Base-by-base conservation (phyloP, 2,329 filamentous ascomycete genomes). In the Stagonosporopsis chrysanthemi region DNA sequence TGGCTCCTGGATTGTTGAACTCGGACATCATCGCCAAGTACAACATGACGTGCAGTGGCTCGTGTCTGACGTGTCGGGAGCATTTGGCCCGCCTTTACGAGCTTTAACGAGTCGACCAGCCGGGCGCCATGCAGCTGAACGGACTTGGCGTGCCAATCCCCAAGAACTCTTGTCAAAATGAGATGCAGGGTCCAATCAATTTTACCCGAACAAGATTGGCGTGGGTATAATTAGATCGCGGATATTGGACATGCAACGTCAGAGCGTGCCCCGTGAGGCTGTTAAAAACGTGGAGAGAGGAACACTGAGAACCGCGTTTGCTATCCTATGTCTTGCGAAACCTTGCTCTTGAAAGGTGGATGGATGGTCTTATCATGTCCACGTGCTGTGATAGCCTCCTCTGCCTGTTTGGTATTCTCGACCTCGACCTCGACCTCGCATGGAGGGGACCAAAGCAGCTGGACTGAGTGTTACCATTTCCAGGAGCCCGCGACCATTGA, bases 11-110 rank as follows among this genome's bases (percentile, higher is more conserved):
- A 24, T 47, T 40, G 50, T 45, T 43, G 31, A 42, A 38, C 47
- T 26, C 26, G 23, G 36, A 38, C 44, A 49, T 33, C 35, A 44
- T 45, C 40, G 55, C 55, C 55, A 58, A 58, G 55, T 53, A 29
- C 39, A 15, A 38, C 49, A 58, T 58, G 55, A 58, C 55, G 55
- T 53, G 48, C 8, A 26, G 28, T 42, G 41, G 53, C 53, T 52
- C 54, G 42, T 47, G 31, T 47, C 55, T 58, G 55, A 58, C 55
- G 55, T 52, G 55, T 44, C 48, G 48, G 43, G 38, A 33, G 36
- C 15, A 12, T 48, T 39, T 40, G 39, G 39, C 29, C 48, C 43
- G 43, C 43, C 8, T 51, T 56, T 46, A 50, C 52, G 46, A 50
- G 46, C 46, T 45, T 19, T 36, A 45, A 45, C 33, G 52, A 56